Percentiles rank a stretch among this genome's conserved stretches.
Conservation (phyloP, 2,329 filamentous ascomycete genomes). For the Fonsecaea pedrosoi region DNA sequence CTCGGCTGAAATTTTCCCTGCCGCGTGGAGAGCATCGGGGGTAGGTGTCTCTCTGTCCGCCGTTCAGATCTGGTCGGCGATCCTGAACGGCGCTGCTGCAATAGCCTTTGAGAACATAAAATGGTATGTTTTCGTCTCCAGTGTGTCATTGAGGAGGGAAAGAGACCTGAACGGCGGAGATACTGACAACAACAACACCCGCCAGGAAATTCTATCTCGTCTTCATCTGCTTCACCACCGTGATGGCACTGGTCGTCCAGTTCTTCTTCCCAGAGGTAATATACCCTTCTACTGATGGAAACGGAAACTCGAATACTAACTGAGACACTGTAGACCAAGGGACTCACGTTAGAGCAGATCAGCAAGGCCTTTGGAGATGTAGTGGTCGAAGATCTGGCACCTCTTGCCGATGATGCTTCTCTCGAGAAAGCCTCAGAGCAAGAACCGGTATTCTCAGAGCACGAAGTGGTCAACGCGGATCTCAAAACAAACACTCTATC, state of each 20-base stretch:
- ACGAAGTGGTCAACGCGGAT: not conserved
- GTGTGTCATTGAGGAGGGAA: not conserved
- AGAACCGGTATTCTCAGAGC: not conserved
- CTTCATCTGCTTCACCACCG: constrained; percentile 11
- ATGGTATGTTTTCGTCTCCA: not conserved
- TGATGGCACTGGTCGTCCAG: not conserved
- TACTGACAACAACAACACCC: not conserved
- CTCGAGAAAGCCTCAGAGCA: not conserved
- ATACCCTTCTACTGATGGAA: not conserved
- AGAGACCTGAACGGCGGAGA: not conserved
- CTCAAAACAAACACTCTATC: not conserved
- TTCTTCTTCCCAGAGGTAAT: constrained; percentile 8
- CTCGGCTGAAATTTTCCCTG: constrained; percentile 9
- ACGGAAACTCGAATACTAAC: not conserved
- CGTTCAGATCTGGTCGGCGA: constrained; percentile 1
- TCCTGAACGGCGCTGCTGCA: constrained; percentile 6
- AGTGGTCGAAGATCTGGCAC: not conserved
- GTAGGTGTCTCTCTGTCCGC: constrained; percentile 7
- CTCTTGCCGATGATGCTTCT: not conserved
- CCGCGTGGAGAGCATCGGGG: constrained; percentile 8
- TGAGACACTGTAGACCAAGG: constrained; percentile 4
- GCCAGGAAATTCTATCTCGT: constrained; percentile 7
- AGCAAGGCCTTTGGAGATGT: constrained; percentile 7
- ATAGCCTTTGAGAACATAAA: constrained; percentile 6
- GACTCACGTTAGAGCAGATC: constrained; percentile 9